Evolutionary conservation across 495 filamentous ascomycete species (phyloP).

Genomic region (Neurospora sp.): DNA sequence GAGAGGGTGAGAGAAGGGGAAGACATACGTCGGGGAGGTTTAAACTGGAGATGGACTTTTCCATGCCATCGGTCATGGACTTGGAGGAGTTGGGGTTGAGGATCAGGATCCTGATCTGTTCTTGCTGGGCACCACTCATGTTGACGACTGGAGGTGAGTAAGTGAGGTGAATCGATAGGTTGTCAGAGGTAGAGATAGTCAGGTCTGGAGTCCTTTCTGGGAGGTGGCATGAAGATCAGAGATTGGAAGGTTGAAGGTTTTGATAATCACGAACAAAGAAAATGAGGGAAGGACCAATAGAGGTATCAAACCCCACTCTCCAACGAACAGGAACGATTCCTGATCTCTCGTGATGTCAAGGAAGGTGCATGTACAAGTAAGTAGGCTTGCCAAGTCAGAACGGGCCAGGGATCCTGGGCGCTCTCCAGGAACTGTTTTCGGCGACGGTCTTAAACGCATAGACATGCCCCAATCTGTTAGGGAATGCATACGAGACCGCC

Average conservation of each 20-base stretch:
- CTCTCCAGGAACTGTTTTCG: neutral
- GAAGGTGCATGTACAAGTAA: neutral
- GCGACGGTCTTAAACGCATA: neutral
- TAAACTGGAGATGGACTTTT: conserved; percentile 49
- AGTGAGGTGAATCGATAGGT: neutral
- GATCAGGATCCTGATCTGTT: conserved; percentile 51
- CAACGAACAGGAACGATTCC: neutral
- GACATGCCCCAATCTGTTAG: neutral
- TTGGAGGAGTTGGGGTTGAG: conserved; percentile 86
- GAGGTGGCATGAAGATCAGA: neutral
- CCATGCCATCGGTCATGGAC: conserved; percentile 71
- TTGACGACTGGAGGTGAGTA: neutral
- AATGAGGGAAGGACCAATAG: neutral
- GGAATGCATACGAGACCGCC: too few species aligned
- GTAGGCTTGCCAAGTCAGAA: neutral
- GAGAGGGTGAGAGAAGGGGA: neutral
- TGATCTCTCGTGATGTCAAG: neutral
- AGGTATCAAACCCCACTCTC: neutral
- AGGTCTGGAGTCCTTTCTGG: neutral
- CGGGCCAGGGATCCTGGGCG: neutral
- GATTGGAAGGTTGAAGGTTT: neutral
- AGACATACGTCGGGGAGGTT: conserved; percentile 34
- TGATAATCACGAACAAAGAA: neutral
- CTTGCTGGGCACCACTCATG: conserved; percentile 24
- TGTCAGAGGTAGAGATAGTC: neutral